These are phyloP conservation scores for Coemansia sp. DNA, from an alignment of 192 early-diverging fungal genomes.

Conservation along the genomic window DNA sequence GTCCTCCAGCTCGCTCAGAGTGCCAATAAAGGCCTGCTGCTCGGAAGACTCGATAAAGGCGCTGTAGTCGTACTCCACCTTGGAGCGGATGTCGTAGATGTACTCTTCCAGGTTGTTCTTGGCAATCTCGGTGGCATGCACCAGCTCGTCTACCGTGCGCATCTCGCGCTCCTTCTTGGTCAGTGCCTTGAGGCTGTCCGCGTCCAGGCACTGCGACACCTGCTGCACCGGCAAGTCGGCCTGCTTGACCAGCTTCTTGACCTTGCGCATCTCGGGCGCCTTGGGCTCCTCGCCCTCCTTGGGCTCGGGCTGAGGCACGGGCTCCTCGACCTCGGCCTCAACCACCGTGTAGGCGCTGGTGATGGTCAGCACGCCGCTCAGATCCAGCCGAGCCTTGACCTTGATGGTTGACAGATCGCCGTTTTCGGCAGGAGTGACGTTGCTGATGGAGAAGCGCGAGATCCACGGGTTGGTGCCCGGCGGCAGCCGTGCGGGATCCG, in stretches of 20 bases:
- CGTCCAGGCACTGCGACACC: constrained; percentile 60
- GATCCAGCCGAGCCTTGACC: constrained; percentile 87
- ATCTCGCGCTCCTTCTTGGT: constrained; percentile 83
- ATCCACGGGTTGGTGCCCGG: constrained; percentile 74
- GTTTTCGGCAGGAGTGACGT: constrained; percentile 63
- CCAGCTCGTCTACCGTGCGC: constrained; percentile 78
- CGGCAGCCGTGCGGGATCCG: constrained; percentile 67
- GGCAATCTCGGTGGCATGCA: constrained; percentile 88
- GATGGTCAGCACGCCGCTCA: constrained; percentile 75
- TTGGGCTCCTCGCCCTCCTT: constrained; percentile 62
- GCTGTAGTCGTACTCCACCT: constrained; percentile 72
- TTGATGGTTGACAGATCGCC: constrained; percentile 79
- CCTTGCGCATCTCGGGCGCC: constrained; percentile 67
- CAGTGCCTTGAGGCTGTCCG: constrained; percentile 60
- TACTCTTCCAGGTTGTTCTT: constrained; percentile 98
- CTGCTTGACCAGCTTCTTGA: constrained; percentile 90
- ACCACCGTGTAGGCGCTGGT: constrained; percentile 86
- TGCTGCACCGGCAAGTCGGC: constrained; percentile 74
- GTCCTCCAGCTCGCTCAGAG: constrained; percentile 82
- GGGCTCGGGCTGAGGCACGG: constrained; percentile 57
- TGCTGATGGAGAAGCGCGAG: constrained; percentile 81
- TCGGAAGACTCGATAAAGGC: constrained; percentile 72
- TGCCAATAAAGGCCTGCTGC: constrained; percentile 65
- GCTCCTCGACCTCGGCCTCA: constrained; percentile 81
- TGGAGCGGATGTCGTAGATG: constrained; percentile 90